These are phyloP conservation scores for Cryptococcus hybrid DNA, from an alignment of 1,284 basidiomycete genomes.

Conservation along the genomic window DNA sequence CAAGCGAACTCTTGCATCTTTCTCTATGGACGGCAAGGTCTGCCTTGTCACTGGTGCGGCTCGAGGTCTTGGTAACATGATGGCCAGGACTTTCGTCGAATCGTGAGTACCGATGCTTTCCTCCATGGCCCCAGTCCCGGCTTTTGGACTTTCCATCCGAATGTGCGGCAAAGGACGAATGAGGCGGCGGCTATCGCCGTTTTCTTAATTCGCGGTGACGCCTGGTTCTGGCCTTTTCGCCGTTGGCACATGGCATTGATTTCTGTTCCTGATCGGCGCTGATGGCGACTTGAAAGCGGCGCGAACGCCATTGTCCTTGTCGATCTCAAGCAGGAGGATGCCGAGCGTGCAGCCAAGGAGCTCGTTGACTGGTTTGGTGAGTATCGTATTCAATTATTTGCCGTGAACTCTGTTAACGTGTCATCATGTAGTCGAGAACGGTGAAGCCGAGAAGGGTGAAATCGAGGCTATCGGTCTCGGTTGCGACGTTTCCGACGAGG, in stretches of 20 bases:
- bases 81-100: conserved; percentile 83
- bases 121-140: not conserved
- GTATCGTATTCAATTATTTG: conserved; percentile 7
- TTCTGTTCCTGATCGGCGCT: not conserved
- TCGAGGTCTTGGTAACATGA: conserved; percentile 81
- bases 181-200: no score
- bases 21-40: conserved; percentile 60
- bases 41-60: conserved; percentile 94
- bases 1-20: conserved; percentile 43
- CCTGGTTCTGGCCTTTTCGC: no score
- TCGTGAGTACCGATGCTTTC: conserved; percentile 58
- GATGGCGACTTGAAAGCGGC: conserved; percentile 56
- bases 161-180: not conserved
- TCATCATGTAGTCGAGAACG: conserved; percentile 56
- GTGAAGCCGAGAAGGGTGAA: conserved; percentile 60
- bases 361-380: conserved; percentile 60
- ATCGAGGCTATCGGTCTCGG: conserved; percentile 73
- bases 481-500: conserved; percentile 86
- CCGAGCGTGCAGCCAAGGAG: conserved; percentile 69
- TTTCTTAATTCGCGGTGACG: no score
- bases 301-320: conserved; percentile 79
- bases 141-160: not conserved
- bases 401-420: not conserved
- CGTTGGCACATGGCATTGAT: no score
- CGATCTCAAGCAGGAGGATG: conserved; percentile 75